Base-by-base conservation (phyloP, 2,329 filamentous ascomycete species). In the Ilyonectria destructans region DNA sequence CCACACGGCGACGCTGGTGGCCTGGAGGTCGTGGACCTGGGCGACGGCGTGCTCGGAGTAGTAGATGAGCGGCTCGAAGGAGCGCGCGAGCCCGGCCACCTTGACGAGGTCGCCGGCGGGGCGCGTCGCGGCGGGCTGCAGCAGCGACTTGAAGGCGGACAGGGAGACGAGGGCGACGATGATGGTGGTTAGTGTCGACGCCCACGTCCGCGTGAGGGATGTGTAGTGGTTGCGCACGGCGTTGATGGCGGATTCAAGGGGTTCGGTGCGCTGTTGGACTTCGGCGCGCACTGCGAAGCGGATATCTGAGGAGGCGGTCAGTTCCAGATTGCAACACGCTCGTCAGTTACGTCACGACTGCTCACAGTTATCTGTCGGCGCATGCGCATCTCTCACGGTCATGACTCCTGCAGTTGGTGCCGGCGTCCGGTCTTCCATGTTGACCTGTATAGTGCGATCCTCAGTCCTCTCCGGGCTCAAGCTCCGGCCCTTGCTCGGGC, bases 61-160 rank as follows among this genome's bases (percentile, higher is more conserved):
- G 83, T 96, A 96, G 69, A 98, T 97, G 51, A 98, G 87, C 6
- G 96, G 96, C 80, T 98, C 96, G 77, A 98, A 97, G 10, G 94
- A 94, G 75, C 94, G 94, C 56, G 95, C 95, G 71, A 98, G 89
- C 58, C 92, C 91, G 4, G 95, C 95, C 26, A 98, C 92, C 80
- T 97, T 97, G 78, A 97, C 92, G 17, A 98, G 87, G 78, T 98
- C 95, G 48, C 80, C 81, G 15, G 77, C 79, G 8, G 81, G 81
- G 6, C 79, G 79, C 3, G 79, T 75, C 3, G 79, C 71, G 86
- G 90, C 91, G 12, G 94, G 93, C 66, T 92, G 87, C 58, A 93
- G 89, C 17, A 97, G 82, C 10, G 89, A 86, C 69, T 91, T 89
- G 73, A 93, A 80, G 23, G 91, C 83, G 8, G 90, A 85, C 75